phyloP scores from a whole-genome alignment of 208 protist genomes.

The Crithidia brevicula region DNA sequence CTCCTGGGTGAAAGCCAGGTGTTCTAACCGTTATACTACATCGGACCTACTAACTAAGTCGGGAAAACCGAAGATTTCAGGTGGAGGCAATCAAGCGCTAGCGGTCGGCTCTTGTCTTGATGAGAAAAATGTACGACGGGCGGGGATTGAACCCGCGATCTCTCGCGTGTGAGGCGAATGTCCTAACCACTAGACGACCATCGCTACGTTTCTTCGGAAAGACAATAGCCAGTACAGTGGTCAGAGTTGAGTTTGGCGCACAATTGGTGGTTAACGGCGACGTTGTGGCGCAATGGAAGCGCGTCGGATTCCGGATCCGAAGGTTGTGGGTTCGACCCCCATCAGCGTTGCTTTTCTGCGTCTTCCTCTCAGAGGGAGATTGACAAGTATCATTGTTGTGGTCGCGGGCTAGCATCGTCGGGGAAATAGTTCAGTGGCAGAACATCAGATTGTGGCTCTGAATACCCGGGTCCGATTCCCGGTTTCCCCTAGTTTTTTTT shows the following conservation, averaged over 20 bases:
- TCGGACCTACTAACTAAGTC: slow-evolving; percentile 27
- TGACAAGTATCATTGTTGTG: no score
- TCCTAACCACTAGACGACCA: slow-evolving; percentile 96
- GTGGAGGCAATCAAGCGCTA: no score
- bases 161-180: slow-evolving; percentile 95
- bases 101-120: neutral
- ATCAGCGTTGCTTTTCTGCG: slow-evolving; percentile 72
- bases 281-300: slow-evolving; percentile 62
- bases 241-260: no score
- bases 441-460: slow-evolving; percentile 90
- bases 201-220: slow-evolving; percentile 68
- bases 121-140: slow-evolving; percentile 71
- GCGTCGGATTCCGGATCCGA: slow-evolving; percentile 56
- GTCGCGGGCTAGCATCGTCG: neutral
- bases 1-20: slow-evolving; percentile 76
- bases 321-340: slow-evolving; percentile 81
- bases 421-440: slow-evolving; percentile 87
- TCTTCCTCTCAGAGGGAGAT: no score
- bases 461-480: slow-evolving; percentile 88
- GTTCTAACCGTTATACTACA: slow-evolving; percentile 84
- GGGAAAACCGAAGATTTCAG: neutral
- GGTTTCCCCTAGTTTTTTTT: slow-evolving; percentile 72
- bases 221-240: no score
- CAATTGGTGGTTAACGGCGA: slow-evolving; percentile 7
- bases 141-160: slow-evolving; percentile 94